These are phyloP conservation scores for Linnemannia zychae DNA, from an alignment of 192 early-diverging fungal species.

Conservation along the genomic window DNA sequence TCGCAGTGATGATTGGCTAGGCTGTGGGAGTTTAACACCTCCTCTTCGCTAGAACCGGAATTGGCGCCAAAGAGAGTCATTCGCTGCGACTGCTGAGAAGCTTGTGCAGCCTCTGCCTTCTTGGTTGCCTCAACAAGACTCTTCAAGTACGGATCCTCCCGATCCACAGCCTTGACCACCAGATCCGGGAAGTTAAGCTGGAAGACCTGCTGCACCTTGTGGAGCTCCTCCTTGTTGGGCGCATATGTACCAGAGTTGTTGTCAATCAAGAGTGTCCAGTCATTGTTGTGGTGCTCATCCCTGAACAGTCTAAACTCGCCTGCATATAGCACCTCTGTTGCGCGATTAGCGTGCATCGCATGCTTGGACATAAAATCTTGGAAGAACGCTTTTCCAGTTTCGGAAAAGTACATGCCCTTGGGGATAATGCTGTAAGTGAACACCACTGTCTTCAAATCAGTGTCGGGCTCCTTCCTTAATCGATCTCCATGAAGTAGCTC, in stretches of 20 bases:
- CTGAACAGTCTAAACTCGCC: constrained; percentile 21
- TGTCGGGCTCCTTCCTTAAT: background rate
- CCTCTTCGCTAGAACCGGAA: background rate
- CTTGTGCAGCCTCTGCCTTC: constrained; percentile 4
- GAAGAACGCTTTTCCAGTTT: constrained; percentile 27
- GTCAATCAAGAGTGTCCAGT: constrained; percentile 27
- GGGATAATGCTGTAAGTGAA: constrained; percentile 23
- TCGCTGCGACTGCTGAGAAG: background rate
- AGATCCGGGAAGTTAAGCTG: constrained; percentile 26
- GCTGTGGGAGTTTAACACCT: background rate
- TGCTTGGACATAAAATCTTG: constrained; percentile 39
- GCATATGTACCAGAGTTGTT: constrained; percentile 33
- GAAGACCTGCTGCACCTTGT: constrained; percentile 17
- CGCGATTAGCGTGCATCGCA: constrained; percentile 30
- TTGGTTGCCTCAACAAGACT: background rate
- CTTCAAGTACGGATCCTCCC: constrained; percentile 29
- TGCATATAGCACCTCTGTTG: constrained; percentile 19
- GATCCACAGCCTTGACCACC: constrained; percentile 17
- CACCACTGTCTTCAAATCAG: constrained; percentile 19
- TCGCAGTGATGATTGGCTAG: background rate
- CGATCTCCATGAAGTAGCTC: constrained; percentile 17
- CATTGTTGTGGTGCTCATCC: constrained; percentile 6
- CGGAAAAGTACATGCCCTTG: constrained; percentile 25
- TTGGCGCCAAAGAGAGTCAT: background rate
- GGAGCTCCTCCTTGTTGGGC: constrained; percentile 21